Base-by-base conservation (phyloP, 805 yeast species). In the Suhomyces vadensis region DNA sequence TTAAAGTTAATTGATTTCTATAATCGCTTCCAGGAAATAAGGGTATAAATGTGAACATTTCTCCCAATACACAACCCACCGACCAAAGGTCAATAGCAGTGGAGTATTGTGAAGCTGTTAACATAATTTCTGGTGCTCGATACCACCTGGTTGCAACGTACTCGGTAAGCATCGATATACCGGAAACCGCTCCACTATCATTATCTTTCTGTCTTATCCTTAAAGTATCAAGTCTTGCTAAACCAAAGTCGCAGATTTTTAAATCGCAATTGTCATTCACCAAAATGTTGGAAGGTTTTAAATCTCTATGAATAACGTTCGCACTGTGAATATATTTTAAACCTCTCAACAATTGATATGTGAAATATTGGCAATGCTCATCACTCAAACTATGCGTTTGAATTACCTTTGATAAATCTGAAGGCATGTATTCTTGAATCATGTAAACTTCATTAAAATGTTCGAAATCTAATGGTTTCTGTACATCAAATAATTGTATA, bases 101-200 rank as follows among this genome's bases (percentile, higher is more conserved):
- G 2, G 91, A 78, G 52, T 86, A 86, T 54, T 82, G 83, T 31
- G 86, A 82, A 47, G 78, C 74, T 1, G 87, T 79, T 21, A 86
- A 64, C 92, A 86, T 86, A 45, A 86, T 83, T 60, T 86, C 94
- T 0, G 92, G 92, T 0, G 92, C 92, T 42, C 94, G 67, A 59
- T 86, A 86, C 92, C 92, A 86, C 54, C 94, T 69, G 6, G 94
- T 86, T 2, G 92, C 92, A 3, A 86, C 94, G 52, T 86, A 86
- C 58, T 86, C 92, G 0, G 92, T 86, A 69, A 85, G 69, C 50
- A 77, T 76, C 0, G 84, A 60, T 20, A 68, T 60, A 13, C 53
- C 48, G 2, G 41, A 39, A 9, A 31, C 27, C 11, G 49, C 50
- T 43, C 48, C 50, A 3, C 23, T 20, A 9, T 14, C 13, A 20